Conservation (phyloP, 768 basidiomycete species). For the Boletus pseudo-olivaceus region DNA sequence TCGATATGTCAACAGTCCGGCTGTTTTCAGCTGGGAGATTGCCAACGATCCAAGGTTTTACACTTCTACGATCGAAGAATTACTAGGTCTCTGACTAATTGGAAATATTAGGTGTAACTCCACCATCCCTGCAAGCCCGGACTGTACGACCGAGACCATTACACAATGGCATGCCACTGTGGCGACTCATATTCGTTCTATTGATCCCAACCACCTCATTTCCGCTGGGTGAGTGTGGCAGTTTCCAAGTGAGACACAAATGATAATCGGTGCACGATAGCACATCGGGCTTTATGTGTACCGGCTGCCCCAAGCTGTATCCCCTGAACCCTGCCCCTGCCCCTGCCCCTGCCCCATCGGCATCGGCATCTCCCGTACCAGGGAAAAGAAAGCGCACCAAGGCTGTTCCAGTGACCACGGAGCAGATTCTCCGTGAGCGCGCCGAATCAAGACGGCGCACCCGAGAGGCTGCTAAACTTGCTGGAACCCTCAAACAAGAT, state of each 20-base stretch:
- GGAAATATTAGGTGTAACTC: conserved; percentile 50
- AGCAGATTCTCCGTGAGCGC: conserved; percentile 46
- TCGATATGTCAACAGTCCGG: conserved; percentile 51
- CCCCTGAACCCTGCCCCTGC: conserved; percentile 29
- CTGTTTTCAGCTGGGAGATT: conserved; percentile 57
- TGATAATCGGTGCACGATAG: conserved; percentile 27
- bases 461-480: conserved; percentile 34
- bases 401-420: conserved; percentile 43
- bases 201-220: conserved; percentile 64
- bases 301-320: conserved; percentile 54
- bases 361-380: conserved; percentile 40
- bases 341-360: conserved; percentile 33
- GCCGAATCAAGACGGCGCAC: conserved; percentile 46
- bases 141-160: conserved; percentile 49
- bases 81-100: background rate
- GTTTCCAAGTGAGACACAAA: background rate
- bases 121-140: conserved; percentile 38
- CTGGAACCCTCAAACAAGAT: conserved; percentile 31
- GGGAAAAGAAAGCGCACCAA: conserved; percentile 36
- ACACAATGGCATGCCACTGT: conserved; percentile 55
- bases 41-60: conserved; percentile 62
- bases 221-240: conserved; percentile 50
- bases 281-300: conserved; percentile 56
- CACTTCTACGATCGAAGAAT: background rate
- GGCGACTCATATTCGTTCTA: conserved; percentile 39